Base-by-base conservation (phyloP, 306 rosid genomes). In the Carpinus viminea region DNA sequence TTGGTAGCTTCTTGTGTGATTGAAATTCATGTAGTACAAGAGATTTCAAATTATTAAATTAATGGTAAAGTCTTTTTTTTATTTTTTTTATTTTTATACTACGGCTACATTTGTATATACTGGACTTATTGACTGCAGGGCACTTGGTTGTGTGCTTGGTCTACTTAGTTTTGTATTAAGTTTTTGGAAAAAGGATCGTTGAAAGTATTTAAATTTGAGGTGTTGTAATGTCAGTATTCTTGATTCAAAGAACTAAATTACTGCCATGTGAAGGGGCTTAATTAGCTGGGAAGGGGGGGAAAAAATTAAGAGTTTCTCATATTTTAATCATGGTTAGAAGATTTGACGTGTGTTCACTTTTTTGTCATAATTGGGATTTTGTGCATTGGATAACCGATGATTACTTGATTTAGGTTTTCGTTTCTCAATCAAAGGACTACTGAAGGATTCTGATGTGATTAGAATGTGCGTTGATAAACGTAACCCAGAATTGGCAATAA, bases 401-500 rank as follows among this genome's bases (percentile, higher is more conserved):
- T 83, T 83, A 70, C 68, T 75, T 84, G 84, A 61, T 87, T 80
- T 94, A 92, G 97, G 97, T 89, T 92, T 84, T 78, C 86, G 75
- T 79, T 81, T 92, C 80, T 72, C 90, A 62, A 57, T 94, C 80
- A 90, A 84, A 83, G 86, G 86, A 80, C 78, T 94, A 53, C 80
- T 88, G 86, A 85, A 81, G 81, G 92, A 97, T 51, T 78, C 86
- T 48, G 92, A 91, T 64, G 81, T 92, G 65, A 92, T 94, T 74
- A 91, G 80, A 84, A 64, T 52, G 68, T 94, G 97, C 74, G 89
- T 91, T 73, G 85, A 74, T 54, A 79, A 50, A 51, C 92, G 89
- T 70, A 80, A 86, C 8, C 98, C 97, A 26, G 65, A 77, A 81
- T 71, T 91, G 86, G 97, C 97, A 34, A 83, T 92, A 85, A 94